These are phyloP conservation scores for Skeletonema tropicum DNA, from an alignment of 108 stramenopile genomes.

Conservation along the genomic window DNA sequence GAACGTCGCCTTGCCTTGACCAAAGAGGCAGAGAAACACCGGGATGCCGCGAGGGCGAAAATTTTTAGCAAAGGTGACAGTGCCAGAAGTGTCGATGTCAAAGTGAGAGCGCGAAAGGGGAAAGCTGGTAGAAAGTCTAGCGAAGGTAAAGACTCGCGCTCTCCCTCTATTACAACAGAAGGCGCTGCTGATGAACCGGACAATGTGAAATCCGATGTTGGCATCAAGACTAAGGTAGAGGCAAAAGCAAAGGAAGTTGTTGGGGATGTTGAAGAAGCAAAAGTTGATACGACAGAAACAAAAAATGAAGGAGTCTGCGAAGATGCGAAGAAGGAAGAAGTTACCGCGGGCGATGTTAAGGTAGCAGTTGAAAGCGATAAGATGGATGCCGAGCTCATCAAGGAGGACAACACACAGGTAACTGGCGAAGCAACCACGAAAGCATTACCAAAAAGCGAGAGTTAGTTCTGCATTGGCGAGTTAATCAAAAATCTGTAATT, in stretches of 20 bases:
- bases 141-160: background rate
- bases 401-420: background rate
- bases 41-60: constrained; percentile 8
- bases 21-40: constrained; percentile 25
- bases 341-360: background rate
- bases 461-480: background rate
- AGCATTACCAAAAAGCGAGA: background rate
- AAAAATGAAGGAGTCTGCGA: background rate
- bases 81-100: constrained; percentile 5
- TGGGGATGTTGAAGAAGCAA: background rate
- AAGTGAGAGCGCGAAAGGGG: constrained; percentile 8
- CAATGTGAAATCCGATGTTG: constrained; percentile 7
- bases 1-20: constrained; percentile 22
- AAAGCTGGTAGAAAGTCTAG: background rate
- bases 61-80: constrained; percentile 9
- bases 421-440: background rate
- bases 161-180: constrained; percentile 4
- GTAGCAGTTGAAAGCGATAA: background rate
- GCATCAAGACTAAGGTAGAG: background rate
- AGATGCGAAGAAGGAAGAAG: background rate
- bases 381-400: background rate
- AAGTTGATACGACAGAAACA: background rate
- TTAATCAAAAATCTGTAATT: background rate
- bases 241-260: constrained; percentile 2
- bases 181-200: background rate